phyloP scores from a whole-genome alignment of 257 asterid species.

The Henckelia pumila region DNA sequence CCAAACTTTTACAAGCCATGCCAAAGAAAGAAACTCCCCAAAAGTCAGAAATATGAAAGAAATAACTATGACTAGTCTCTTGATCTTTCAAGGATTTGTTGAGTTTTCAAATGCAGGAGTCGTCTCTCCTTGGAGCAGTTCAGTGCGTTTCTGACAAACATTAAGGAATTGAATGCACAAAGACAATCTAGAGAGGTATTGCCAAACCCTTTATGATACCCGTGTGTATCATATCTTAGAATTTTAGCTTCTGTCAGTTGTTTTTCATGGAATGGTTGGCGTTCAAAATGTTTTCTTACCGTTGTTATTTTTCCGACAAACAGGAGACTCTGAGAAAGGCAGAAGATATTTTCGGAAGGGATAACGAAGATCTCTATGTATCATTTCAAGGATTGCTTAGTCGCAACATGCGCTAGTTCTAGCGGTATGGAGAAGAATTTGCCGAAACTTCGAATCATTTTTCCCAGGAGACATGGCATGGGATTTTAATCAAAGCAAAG shows the following conservation, averaged over 20 bases:
- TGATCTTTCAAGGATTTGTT: constrained; percentile 19
- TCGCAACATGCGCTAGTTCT: constrained; percentile 54
- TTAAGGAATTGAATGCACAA: constrained; percentile 91
- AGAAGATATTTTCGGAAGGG: constrained; percentile 81
- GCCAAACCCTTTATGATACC: background rate
- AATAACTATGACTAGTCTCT: background rate
- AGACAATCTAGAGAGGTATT: constrained; percentile 93
- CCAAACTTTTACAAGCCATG: background rate
- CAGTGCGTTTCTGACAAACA: constrained; percentile 80
- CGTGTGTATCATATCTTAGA: background rate
- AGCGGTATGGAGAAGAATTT: background rate
- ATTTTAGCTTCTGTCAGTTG: background rate
- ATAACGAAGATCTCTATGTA: constrained; percentile 82
- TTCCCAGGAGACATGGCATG: background rate
- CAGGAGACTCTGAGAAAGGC: constrained; percentile 90
- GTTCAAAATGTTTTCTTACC: background rate
- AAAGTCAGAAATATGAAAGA: no score
- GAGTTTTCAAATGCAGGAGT: constrained; percentile 58
- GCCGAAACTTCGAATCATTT: background rate
- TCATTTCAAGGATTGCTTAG: constrained; percentile 92
- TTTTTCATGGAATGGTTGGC: background rate
- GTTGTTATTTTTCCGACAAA: background rate
- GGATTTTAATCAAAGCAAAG: background rate
- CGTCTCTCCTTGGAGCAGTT: constrained; percentile 94
- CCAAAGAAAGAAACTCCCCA: no score